Evolutionary conservation across 2,329 filamentous ascomycete genomes (phyloP), one percentile per base, ranked within the genome.

Genomic region (Fusarium nurragi): DNA sequence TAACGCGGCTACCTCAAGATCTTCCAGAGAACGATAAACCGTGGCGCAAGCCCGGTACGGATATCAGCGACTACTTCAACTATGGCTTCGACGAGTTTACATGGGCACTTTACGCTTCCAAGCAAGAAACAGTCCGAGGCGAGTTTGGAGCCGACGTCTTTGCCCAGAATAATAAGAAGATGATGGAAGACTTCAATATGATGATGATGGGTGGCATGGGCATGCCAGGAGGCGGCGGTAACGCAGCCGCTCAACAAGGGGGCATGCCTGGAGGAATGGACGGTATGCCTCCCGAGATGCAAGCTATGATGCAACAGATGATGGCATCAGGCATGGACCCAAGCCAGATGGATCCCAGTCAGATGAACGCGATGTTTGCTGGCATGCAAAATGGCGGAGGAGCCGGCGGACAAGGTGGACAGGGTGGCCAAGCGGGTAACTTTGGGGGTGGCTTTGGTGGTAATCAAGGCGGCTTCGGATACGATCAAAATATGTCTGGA

Each of bases 51-150:
- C 95, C 95, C 0, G 95, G 95, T 43, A 94, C 94, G 12, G 95
- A 99, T 73, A 88, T 97, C 52, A 95, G 91, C 59, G 95, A 99
- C 76, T 98, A 97, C 80, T 98, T 98, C 86, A 98, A 98, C 81
- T 98, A 98, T 78, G 94, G 94, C 57, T 98, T 98, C 74, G 94
- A 98, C 79, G 94, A 98, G 78, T 98, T 97, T 78, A 97, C 94
- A 1, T 99, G 95, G 95, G 91, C 94, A 7, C 86, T 94, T 51
- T 99, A 99, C 76, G 93, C 94, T 28, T 83, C 93, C 59, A 96
- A 97, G 74, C 95, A 98, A 76, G 89, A 95, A 67, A 83, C 83
- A 22, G 84, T 97, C 72, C 87, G 91, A 18, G 87, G 87, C 67
- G 92, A 94, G 69, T 92, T 93, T 68, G 87, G 86, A 55, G 87